Evolutionary conservation across 176 grass and related monocot genomes (phyloP).

Genomic region (Miscanthus lutarioriparius): DNA sequence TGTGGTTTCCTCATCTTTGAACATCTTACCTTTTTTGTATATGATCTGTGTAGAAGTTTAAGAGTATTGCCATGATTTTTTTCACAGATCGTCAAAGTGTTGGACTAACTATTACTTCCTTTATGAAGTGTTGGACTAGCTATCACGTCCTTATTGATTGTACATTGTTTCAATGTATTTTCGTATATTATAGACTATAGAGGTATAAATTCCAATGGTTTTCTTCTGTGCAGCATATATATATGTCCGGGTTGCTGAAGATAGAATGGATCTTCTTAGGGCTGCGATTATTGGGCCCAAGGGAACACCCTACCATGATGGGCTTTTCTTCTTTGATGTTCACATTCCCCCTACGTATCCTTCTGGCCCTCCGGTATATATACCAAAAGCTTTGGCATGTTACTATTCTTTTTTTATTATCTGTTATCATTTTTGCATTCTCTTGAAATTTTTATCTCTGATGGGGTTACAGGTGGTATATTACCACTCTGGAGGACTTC

Average conservation of each 20-base stretch:
- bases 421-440: neutral
- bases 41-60: constrained; percentile 1
- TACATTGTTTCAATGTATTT: neutral
- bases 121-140: neutral
- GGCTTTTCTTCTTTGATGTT: constrained; percentile 91
- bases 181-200: neutral
- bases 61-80: neutral
- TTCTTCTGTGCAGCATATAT: constrained; percentile 54
- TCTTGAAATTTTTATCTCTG: constrained; percentile 10
- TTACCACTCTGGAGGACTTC: constrained; percentile 77
- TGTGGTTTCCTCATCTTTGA: constrained; percentile 1
- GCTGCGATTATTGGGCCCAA: constrained; percentile 77
- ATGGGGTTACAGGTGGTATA: constrained; percentile 54
- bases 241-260: constrained; percentile 78
- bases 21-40: neutral
- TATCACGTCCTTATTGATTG: neutral
- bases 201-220: constrained; percentile 29
- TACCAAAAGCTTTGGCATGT: neutral
- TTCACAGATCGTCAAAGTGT: neutral
- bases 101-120: neutral
- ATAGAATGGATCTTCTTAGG: constrained; percentile 92
- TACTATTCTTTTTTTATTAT: neutral
- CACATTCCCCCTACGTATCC: constrained; percentile 66
- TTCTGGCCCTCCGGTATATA: constrained; percentile 62
- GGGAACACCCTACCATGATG: constrained; percentile 92